These are phyloP conservation scores for Phytophthora aleatoria DNA, from an alignment of 352 stramenopile species.

Conservation along the genomic window DNA sequence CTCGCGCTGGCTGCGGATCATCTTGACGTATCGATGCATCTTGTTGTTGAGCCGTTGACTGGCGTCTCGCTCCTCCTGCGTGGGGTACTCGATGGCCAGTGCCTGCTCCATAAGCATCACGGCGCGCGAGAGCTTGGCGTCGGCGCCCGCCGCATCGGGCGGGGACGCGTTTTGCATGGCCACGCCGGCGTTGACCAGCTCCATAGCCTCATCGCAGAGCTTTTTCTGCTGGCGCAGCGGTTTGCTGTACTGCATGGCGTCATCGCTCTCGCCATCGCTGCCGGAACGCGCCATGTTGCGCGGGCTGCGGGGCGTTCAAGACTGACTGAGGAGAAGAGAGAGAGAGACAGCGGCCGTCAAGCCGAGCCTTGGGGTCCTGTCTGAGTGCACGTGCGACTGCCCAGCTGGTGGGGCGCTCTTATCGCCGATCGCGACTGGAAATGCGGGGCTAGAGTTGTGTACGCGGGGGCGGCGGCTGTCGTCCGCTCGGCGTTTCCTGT, in stretches of 20 bases:
- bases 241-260: constrained; percentile 62
- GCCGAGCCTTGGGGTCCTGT: constrained; percentile 19
- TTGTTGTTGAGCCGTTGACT: constrained; percentile 80
- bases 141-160: constrained; percentile 52
- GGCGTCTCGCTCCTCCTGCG: constrained; percentile 72
- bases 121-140: constrained; percentile 70
- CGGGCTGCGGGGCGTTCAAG: constrained; percentile 36
- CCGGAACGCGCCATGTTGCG: constrained; percentile 51
- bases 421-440: constrained; percentile 38
- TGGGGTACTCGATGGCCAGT: constrained; percentile 77
- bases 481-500: constrained; percentile 33
- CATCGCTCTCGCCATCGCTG: constrained; percentile 67
- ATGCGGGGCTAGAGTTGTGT: constrained; percentile 6
- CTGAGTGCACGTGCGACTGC: constrained; percentile 32
- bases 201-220: constrained; percentile 82
- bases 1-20: constrained; percentile 83
- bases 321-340: constrained; percentile 24
- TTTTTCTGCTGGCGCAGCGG: constrained; percentile 73
- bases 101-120: constrained; percentile 81
- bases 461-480: constrained; percentile 7
- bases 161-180: constrained; percentile 75
- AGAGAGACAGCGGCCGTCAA: constrained; percentile 25
- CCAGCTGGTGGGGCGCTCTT: constrained; percentile 33
- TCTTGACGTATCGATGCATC: constrained; percentile 89
- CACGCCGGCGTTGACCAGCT: constrained; percentile 81